These are phyloP conservation scores for Nitzschia sp. DNA, from an alignment of 108 stramenopile genomes.

Conservation along the genomic window DNA sequence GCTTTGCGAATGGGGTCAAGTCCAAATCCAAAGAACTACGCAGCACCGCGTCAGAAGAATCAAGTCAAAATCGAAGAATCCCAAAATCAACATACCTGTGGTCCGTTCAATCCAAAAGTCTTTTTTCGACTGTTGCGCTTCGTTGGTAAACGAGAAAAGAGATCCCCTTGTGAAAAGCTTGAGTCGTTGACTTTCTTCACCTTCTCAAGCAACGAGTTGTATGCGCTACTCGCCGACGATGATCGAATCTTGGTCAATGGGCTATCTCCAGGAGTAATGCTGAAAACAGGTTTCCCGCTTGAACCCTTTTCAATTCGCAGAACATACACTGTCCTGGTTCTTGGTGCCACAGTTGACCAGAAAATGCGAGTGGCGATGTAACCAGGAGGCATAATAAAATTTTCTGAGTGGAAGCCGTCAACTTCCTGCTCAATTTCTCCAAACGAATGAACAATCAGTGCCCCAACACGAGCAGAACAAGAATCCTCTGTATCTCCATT, in stretches of 20 bases:
- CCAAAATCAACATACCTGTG: constrained; percentile 36
- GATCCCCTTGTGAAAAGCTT: constrained; percentile 56
- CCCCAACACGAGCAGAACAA: constrained; percentile 47
- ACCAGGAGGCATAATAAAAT: constrained; percentile 58
- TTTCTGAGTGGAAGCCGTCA: constrained; percentile 57
- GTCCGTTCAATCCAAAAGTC: constrained; percentile 61
- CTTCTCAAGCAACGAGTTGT: constrained; percentile 39
- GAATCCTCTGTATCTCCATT: constrained; percentile 26
- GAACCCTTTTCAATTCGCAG: constrained; percentile 42
- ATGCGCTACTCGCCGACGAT: constrained; percentile 29
- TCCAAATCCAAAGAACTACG: constrained; percentile 72
- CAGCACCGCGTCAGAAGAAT: not conserved
- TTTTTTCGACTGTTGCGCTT: constrained; percentile 37
- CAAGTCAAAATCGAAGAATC: not conserved
- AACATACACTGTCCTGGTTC: constrained; percentile 58
- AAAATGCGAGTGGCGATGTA: constrained; percentile 66
- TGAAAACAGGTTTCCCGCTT: constrained; percentile 40
- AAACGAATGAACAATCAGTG: constrained; percentile 53
- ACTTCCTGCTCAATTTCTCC: constrained; percentile 54
- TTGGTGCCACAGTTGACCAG: constrained; percentile 54
- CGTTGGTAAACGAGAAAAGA: constrained; percentile 51
- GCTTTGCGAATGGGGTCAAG: constrained; percentile 45
- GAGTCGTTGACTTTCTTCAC: constrained; percentile 40
- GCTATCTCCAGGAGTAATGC: constrained; percentile 53
- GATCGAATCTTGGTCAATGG: constrained; percentile 33